A percentile compares a stretch with the other conserved stretches of the same genome.
Evolutionary conservation across 1,284 basidiomycete species (phyloP).

Genomic region (Cryptococcus depauperatus): DNA sequence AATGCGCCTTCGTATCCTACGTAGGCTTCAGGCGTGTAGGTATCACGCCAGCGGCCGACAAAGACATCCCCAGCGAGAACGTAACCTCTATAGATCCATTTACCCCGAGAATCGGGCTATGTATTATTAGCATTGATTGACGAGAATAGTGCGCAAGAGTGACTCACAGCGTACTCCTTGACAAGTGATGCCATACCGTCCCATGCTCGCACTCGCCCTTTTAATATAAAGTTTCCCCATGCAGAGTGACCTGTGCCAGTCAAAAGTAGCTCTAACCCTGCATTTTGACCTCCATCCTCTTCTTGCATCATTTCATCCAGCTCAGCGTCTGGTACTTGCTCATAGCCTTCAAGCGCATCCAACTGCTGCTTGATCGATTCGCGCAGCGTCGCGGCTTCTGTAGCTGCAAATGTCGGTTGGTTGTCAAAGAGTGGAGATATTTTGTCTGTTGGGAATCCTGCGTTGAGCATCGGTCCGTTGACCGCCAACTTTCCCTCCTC

Average conservation of each 20-base stretch:
- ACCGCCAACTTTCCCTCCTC: constrained; percentile 8
- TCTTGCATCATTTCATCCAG: constrained; percentile 21
- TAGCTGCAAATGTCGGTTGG: constrained; percentile 25
- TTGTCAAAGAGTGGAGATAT: constrained; percentile 18
- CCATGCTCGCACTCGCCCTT: constrained; percentile 48
- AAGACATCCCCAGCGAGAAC: constrained; percentile 36
- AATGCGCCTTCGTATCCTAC: constrained; percentile 46
- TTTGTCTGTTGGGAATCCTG: constrained; percentile 35
- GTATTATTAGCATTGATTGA: not conserved
- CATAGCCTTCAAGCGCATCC: constrained; percentile 35
- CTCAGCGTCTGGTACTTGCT: constrained; percentile 31
- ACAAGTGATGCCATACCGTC: constrained; percentile 50
- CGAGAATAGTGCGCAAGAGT: constrained; percentile 1
- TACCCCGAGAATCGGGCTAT: constrained; percentile 47
- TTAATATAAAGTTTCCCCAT: constrained; percentile 49
- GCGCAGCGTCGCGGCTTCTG: constrained; percentile 30
- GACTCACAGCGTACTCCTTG: constrained; percentile 48
- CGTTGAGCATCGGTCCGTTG: constrained; percentile 37
- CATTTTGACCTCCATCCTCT: constrained; percentile 20
- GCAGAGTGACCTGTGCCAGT: constrained; percentile 49
- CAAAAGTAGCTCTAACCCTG: constrained; percentile 44
- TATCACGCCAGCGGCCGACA: constrained; percentile 45
- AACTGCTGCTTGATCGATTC: constrained; percentile 37
- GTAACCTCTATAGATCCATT: constrained; percentile 51
- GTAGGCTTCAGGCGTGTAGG: constrained; percentile 42